Percentiles rank a stretch among this genome's conserved stretches.
phyloP scores from a whole-genome alignment of 2,329 filamentous ascomycete species.

The Fusarium albidum region DNA sequence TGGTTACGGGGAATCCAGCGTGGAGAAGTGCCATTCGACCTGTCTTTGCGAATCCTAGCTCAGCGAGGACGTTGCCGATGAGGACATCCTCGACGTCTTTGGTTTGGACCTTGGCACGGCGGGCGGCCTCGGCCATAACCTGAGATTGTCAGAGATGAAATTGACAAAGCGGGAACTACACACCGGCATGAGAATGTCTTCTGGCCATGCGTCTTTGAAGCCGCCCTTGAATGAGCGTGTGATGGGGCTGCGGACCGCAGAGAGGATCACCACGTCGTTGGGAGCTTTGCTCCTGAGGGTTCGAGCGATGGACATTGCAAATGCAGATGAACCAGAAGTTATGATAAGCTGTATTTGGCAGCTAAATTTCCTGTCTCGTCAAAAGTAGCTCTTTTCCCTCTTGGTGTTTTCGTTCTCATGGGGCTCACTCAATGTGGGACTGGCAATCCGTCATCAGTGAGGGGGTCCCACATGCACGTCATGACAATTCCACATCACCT shows the following conservation, averaged over 20 bases:
- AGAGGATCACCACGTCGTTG: conserved; percentile 85
- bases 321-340: too few relatives aligned
- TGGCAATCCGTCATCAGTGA: too few relatives aligned
- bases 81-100: conserved; percentile 77
- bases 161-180: background rate
- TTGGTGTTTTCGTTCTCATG: too few relatives aligned
- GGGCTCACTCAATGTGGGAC: too few relatives aligned
- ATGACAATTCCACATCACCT: too few relatives aligned
- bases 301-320: too few relatives aligned
- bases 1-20: conserved; percentile 75
- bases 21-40: conserved; percentile 89
- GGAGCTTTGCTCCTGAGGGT: conserved; percentile 64
- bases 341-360: too few relatives aligned
- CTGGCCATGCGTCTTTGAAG: conserved; percentile 86
- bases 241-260: conserved; percentile 86
- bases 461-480: too few relatives aligned
- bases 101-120: conserved; percentile 55
- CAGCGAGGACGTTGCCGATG: conserved; percentile 86
- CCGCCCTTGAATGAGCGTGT: conserved; percentile 83
- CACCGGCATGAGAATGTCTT: conserved; percentile 79
- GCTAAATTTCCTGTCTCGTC: too few relatives aligned
- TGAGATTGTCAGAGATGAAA: too few relatives aligned
- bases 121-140: conserved; percentile 26
- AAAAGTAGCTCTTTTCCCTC: too few relatives aligned
- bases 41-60: conserved; percentile 88